phyloP scores from a whole-genome alignment of 768 basidiomycete genomes.

The Boletus edulis region DNA sequence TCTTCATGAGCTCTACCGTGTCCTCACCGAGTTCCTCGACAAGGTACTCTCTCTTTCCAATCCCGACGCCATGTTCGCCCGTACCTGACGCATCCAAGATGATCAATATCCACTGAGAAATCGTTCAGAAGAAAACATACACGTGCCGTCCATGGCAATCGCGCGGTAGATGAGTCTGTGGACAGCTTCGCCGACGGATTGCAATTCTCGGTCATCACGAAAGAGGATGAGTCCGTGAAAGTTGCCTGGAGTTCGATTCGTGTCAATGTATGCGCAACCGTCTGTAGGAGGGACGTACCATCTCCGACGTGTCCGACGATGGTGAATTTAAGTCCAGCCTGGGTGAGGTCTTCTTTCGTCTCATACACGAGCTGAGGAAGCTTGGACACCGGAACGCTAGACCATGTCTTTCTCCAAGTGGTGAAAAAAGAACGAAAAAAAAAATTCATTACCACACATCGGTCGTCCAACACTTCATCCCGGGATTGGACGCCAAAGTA shows the following conservation, averaged over 20 bases:
- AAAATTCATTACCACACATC: slow-evolving; percentile 84
- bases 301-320: slow-evolving; percentile 84
- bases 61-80: slow-evolving; percentile 85
- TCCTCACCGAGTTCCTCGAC: slow-evolving; percentile 77
- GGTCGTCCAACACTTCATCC: slow-evolving; percentile 75
- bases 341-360: slow-evolving; percentile 73
- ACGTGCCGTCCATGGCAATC: slow-evolving; percentile 72
- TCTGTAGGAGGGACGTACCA: slow-evolving; percentile 44
- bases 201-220: slow-evolving; percentile 56
- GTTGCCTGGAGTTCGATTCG: slow-evolving; percentile 34
- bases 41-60: slow-evolving; percentile 85
- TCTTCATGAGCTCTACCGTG: slow-evolving; percentile 83
- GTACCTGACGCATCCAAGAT: slow-evolving; percentile 46
- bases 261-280: neutral
- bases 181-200: slow-evolving; percentile 54
- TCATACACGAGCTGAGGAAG: slow-evolving; percentile 70
- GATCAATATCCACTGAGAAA: neutral
- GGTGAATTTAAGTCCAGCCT: slow-evolving; percentile 57
- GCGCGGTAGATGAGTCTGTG: slow-evolving; percentile 74
- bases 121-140: slow-evolving; percentile 36
- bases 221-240: slow-evolving; percentile 55
- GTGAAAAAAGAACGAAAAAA: neutral
- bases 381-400: slow-evolving; percentile 66
- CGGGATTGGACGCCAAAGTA: slow-evolving; percentile 62
- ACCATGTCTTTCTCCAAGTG: neutral